Evolutionary conservation across 352 stramenopile genomes (phyloP), one percentile per base, ranked within the genome.

Genomic region (Phytophthora rubi): DNA sequence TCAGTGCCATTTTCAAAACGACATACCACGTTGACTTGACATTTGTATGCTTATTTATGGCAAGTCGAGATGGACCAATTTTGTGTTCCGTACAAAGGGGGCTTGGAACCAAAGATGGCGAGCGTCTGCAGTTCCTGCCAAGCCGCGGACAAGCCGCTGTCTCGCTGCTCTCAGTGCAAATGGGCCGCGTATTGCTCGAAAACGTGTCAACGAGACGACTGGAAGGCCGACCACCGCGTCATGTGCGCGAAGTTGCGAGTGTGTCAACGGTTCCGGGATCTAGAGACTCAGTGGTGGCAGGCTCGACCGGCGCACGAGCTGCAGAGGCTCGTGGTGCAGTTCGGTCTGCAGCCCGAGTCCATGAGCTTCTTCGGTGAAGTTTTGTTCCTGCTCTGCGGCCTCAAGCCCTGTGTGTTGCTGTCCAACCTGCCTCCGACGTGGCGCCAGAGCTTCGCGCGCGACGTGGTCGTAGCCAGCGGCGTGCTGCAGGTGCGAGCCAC

Each of bases 351-450:
- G 5, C 75, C 81, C 1, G 33, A 81, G 4, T 80, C 85, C 8
- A 89, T 91, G 83, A 48, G 59, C 12, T 94, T 92, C 71, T 92
- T 82, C 67, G 87, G 87, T 4, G 87, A 94, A 73, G 79, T 93
- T 59, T 68, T 91, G 16, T 94, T 94, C 60, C 53, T 88, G 4
- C 71, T 90, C 8, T 54, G 57, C 8, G 83, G 83, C 9, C 68
- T 93, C 49, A 94, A 94, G 69, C 56, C 77, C 12, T 85, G 82
- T 47, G 71, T 91, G 51, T 16, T 94, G 42, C 73, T 94, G 48
- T 93, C 87, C 37, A 91, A 92, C 61, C 55, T 93, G 18, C 87
- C 85, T 12, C 13, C 39, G 0, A 53, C 59, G 3, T 93, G 80
- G 82, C 76, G 78, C 15, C 28, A 42, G 2, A 76, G 71, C 51